phyloP scores from a whole-genome alignment of 2,329 filamentous ascomycete genomes.

The Aspergillus proliferans region DNA sequence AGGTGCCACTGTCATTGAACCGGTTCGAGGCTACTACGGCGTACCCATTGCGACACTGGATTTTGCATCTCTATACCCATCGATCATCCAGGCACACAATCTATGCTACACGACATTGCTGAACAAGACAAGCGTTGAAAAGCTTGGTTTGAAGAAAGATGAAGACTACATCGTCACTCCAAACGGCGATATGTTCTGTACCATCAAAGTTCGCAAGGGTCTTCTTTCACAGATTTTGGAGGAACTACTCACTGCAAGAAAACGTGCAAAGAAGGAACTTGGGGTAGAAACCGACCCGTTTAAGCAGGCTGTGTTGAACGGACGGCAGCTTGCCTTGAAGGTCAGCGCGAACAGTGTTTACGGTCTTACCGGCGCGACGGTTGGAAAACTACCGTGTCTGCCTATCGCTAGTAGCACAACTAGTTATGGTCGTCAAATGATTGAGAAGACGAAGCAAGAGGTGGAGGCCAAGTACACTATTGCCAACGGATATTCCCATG shows the following conservation, averaged over 20 bases:
- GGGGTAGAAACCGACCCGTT: conserved; percentile 87
- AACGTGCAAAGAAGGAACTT: conserved; percentile 86
- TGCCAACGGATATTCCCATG: conserved; percentile 87
- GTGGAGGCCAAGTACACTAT: conserved; percentile 86
- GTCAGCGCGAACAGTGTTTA: conserved; percentile 97
- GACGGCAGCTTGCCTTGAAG: conserved; percentile 92
- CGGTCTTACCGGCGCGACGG: conserved; percentile 90
- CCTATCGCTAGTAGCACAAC: conserved; percentile 95
- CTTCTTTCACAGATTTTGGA: conserved; percentile 92
- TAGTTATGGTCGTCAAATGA: conserved; percentile 96
- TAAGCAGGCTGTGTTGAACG: conserved; percentile 96
- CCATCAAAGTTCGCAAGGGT: conserved; percentile 80
- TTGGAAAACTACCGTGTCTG: conserved; percentile 90
- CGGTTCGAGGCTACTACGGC: conserved; percentile 85
- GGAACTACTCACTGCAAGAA: conserved; percentile 84
- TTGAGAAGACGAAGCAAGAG: conserved; percentile 95
- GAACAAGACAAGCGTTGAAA: conserved; percentile 70
- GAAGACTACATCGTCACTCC: conserved; percentile 96
- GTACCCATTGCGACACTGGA: conserved; percentile 94
- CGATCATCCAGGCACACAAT: conserved; percentile 98
- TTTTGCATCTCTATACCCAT: conserved; percentile 97
- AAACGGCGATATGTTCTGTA: conserved; percentile 89
- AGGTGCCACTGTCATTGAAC: conserved; percentile 96
- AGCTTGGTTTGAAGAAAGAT: conserved; percentile 70
- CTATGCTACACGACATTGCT: conserved; percentile 94